Conservation (phyloP, 805 yeast species). For the Teunomyces panamensis region DNA sequence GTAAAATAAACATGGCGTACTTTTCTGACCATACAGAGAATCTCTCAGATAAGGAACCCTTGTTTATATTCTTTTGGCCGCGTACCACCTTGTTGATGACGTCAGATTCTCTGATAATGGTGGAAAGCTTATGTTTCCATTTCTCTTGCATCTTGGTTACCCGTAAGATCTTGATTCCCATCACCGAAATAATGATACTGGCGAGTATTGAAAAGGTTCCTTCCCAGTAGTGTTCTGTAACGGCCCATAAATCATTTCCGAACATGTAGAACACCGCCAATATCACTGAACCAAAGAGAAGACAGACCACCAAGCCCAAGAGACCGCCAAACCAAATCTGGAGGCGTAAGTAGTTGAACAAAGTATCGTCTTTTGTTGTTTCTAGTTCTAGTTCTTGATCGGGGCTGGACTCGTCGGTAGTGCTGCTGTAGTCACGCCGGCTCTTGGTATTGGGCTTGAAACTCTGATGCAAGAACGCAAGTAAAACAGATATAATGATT, state of each 20-base stretch:
- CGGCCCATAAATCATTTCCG: slow-evolving; percentile 44
- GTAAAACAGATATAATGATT: slow-evolving; percentile 68
- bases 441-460: slow-evolving; percentile 25
- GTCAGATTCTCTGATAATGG: slow-evolving; percentile 22
- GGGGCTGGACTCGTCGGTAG: background rate
- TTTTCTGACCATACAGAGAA: slow-evolving; percentile 37
- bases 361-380: slow-evolving; percentile 1
- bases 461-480: slow-evolving; percentile 68
- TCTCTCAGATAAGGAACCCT: slow-evolving; percentile 7
- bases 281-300: slow-evolving; percentile 39
- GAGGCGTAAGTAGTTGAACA: slow-evolving; percentile 22
- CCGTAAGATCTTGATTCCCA: slow-evolving; percentile 45
- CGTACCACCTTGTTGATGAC: slow-evolving; percentile 17
- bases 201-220: slow-evolving; percentile 44
- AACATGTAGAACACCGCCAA: slow-evolving; percentile 38
- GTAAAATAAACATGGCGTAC: slow-evolving; percentile 72
- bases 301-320: slow-evolving; percentile 36
- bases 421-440: background rate
- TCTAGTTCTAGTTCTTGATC: background rate
- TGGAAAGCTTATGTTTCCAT: slow-evolving; percentile 40
- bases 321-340: slow-evolving; percentile 47
- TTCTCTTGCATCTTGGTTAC: slow-evolving; percentile 44
- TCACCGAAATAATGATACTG: slow-evolving; percentile 42
- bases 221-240: slow-evolving; percentile 49
- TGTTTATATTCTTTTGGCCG: slow-evolving; percentile 2